Conservation (phyloP, 805 yeast species). For the Candida stauntonica region DNA sequence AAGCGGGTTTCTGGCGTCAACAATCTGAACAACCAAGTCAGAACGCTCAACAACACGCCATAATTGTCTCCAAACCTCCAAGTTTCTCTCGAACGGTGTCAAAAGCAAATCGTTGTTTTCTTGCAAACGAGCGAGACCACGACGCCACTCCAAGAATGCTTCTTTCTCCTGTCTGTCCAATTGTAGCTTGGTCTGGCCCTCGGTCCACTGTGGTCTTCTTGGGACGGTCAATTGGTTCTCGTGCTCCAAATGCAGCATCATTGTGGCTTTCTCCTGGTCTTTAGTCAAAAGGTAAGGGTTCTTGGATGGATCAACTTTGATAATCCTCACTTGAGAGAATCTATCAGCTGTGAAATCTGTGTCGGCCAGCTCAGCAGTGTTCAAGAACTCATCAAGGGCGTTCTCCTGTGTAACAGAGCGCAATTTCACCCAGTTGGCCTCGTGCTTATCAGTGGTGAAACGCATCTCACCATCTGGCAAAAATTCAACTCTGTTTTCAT, state of each 20-base stretch:
- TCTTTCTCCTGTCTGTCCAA: constrained; percentile 85
- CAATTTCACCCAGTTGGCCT: constrained; percentile 84
- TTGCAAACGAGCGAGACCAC: constrained; percentile 79
- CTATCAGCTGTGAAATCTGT: constrained; percentile 94
- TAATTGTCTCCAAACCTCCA: constrained; percentile 96
- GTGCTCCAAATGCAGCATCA: constrained; percentile 60
- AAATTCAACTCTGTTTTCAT: constrained; percentile 63
- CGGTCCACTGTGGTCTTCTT: constrained; percentile 85
- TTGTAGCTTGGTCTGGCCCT: constrained; percentile 63
- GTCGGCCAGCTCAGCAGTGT: constrained; percentile 93
- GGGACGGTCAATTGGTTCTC: constrained; percentile 80
- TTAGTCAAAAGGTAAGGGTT: constrained; percentile 60
- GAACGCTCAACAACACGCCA: constrained; percentile 98
- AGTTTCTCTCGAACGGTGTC: constrained; percentile 95
- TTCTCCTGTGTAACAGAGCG: constrained; percentile 94
- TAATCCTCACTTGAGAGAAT: constrained; percentile 75
- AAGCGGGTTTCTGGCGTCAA: constrained; percentile 93
- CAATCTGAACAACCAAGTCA: constrained; percentile 92
- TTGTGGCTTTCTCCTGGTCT: constrained; percentile 60
- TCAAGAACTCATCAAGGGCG: constrained; percentile 88
- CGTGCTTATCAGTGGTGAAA: constrained; percentile 79
- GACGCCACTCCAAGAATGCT: constrained; percentile 91
- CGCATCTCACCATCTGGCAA: constrained; percentile 86
- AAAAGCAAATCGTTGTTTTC: constrained; percentile 80
- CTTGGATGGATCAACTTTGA: constrained; percentile 56